phyloP scores from a whole-genome alignment of 2,329 filamentous ascomycete species.

The Venturia asperata region DNA sequence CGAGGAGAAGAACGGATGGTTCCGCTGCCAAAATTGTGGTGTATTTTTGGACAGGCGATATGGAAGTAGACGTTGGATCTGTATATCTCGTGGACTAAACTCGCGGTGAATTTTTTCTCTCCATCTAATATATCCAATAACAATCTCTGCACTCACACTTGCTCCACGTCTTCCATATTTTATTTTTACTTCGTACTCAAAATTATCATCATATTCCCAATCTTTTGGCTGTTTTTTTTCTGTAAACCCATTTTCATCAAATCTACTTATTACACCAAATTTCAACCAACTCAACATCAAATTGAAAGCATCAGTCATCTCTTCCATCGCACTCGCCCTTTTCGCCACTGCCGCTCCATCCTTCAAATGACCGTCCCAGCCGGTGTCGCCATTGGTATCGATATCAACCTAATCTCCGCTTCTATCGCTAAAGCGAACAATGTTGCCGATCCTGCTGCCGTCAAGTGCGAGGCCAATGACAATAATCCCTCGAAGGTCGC shows the following conservation, averaged over 20 bases:
- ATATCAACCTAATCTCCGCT: no score
- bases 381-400: no score
- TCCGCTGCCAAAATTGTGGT: conserved; percentile 4
- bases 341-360: not conserved
- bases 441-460: no score
- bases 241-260: not conserved
- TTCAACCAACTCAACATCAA: not conserved
- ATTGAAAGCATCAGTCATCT: not conserved
- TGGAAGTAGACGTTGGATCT: not conserved
- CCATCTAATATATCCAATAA: conserved; percentile 3
- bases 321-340: not conserved
- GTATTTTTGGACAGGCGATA: not conserved
- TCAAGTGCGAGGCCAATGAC: no score
- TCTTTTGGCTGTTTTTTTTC: not conserved
- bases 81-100: not conserved
- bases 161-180: not conserved
- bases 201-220: not conserved
- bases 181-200: not conserved
- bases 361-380: no score
- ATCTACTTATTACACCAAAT: not conserved
- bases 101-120: not conserved
- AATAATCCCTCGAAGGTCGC: no score
- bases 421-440: no score
- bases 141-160: not conserved
- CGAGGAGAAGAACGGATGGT: not conserved